Evolutionary conservation across 257 asterid genomes (phyloP).

Genomic region (Solanum sitiens): DNA sequence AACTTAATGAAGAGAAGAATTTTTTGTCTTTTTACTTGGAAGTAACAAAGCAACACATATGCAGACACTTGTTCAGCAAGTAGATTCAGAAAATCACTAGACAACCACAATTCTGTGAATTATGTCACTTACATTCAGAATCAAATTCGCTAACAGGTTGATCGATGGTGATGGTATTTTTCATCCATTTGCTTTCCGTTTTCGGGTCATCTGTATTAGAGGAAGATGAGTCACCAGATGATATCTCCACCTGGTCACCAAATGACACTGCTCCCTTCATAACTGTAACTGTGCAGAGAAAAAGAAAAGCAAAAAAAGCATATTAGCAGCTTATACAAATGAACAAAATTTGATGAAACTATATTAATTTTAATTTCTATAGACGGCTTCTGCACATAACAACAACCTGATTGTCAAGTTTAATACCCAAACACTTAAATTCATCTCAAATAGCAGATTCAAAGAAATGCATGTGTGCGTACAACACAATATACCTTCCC

Average conservation of each 20-base stretch:
- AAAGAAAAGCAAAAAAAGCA: not conserved
- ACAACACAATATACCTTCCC: not conserved
- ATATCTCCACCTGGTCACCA: slow-evolving; percentile 46
- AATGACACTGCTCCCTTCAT: slow-evolving; percentile 25
- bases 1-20: not conserved
- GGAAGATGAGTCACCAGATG: slow-evolving; percentile 28
- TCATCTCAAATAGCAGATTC: not conserved
- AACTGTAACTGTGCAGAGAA: not conserved
- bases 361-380: not conserved
- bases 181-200: slow-evolving; percentile 1
- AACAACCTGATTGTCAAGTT: not conserved
- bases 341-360: not conserved
- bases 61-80: not conserved
- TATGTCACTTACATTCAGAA: slow-evolving; percentile 32
- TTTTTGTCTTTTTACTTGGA: not conserved
- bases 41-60: not conserved
- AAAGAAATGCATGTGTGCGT: not conserved
- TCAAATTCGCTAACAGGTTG: slow-evolving; percentile 14
- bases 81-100: not conserved
- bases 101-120: not conserved
- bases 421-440: not conserved
- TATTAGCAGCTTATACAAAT: not conserved
- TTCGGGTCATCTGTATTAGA: slow-evolving; percentile 30
- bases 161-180: not conserved
- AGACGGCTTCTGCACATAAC: not conserved